Conservation (phyloP, 345 rosid species). For the Theobroma cacao region DNA sequence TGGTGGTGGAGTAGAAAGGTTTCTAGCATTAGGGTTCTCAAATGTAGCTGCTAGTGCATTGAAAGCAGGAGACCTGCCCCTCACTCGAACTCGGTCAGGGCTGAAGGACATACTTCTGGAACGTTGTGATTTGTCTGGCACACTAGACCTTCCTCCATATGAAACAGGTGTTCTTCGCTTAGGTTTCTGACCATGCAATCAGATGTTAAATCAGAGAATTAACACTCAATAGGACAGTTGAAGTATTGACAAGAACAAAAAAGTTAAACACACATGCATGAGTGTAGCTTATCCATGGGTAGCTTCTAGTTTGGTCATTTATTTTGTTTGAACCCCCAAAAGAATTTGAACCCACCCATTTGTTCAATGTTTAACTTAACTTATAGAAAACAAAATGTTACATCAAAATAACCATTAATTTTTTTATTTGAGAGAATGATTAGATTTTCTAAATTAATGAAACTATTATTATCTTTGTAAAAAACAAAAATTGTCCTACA, state of each 20-base stretch:
- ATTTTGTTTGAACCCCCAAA: not conserved
- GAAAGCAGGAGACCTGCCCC: slow-evolving; percentile 99
- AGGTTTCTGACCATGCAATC: slow-evolving; percentile 61
- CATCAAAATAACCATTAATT: too few relatives aligned
- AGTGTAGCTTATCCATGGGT: not conserved
- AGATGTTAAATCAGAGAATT: not conserved
- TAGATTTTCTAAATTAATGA: not conserved
- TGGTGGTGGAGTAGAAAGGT: slow-evolving; percentile 99
- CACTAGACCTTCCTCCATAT: slow-evolving; percentile 83
- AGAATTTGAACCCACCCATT: not conserved
- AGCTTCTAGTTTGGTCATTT: not conserved
- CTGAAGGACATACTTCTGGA: slow-evolving; percentile 97
- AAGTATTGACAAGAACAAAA: not conserved
- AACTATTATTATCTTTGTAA: not conserved
- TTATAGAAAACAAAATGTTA: not conserved
- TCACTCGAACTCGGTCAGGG: slow-evolving; percentile 92
- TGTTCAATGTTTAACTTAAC: not conserved
- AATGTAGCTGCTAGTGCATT: slow-evolving; percentile 93
- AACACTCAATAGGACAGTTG: not conserved
- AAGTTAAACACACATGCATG: not conserved
- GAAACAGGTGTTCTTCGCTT: slow-evolving; percentile 80
- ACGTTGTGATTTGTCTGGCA: slow-evolving; percentile 88
- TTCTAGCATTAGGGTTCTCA: slow-evolving; percentile 75
- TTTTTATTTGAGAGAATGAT: too few relatives aligned
- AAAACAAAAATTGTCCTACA: too few relatives aligned